Conservation (phyloP, 164 flowering plant genomes). For the Vitis rupestris region DNA sequence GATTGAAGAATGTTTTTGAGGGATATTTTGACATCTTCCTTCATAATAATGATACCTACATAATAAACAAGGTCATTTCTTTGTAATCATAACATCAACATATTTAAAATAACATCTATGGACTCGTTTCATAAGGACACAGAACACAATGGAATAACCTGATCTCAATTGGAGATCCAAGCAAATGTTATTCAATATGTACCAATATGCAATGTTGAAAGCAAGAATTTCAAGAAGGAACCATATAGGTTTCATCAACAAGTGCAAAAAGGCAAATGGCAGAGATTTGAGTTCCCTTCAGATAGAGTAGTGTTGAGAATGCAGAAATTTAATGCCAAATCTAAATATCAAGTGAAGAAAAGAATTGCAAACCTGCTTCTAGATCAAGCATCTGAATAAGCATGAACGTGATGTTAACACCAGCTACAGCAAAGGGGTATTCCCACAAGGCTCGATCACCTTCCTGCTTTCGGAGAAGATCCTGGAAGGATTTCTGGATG, state of each 20-base stretch:
- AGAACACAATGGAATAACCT: neutral
- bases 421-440: slow-evolving; percentile 99
- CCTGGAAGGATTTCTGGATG: slow-evolving; percentile 83
- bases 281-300: too few relatives aligned
- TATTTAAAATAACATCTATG: neutral
- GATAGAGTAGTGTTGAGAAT: too few relatives aligned
- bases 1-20: too few relatives aligned
- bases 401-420: slow-evolving; percentile 97
- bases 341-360: neutral
- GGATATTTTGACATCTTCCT: too few relatives aligned
- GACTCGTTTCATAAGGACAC: neutral
- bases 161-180: neutral
- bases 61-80: too few relatives aligned
- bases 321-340: neutral
- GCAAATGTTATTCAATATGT: neutral
- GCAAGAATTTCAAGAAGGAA: neutral
- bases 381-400: slow-evolving; percentile 98
- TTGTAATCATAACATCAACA: too few relatives aligned
- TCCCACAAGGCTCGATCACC: slow-evolving; percentile 93
- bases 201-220: neutral
- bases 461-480: slow-evolving; percentile 84
- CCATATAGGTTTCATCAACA: neutral
- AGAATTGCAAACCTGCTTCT: slow-evolving; percentile 64
- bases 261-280: neutral
- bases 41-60: too few relatives aligned